Conservation (phyloP, 1,284 basidiomycete genomes). For the Meripilus lineatus region DNA sequence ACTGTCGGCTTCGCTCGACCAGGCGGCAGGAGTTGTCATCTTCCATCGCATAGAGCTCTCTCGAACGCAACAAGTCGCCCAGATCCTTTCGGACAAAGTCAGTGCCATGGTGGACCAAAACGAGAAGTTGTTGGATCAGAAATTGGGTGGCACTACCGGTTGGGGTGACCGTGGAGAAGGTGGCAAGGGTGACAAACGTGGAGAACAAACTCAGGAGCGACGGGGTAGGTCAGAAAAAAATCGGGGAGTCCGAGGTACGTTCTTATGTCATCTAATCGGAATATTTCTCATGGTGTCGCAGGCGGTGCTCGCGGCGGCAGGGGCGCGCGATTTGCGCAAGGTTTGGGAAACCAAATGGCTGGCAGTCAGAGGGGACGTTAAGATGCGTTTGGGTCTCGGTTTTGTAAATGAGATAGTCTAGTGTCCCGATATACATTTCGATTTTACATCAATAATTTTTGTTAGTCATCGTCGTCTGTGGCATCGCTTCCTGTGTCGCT, state of each 20-base stretch:
- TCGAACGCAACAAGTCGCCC: slow-evolving; percentile 86
- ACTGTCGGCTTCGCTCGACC: slow-evolving; percentile 89
- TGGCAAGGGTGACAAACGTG: slow-evolving; percentile 71
- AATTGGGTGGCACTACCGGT: slow-evolving; percentile 66
- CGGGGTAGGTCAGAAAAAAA: slow-evolving; percentile 64
- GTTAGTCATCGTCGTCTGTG: background rate
- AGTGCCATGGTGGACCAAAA: slow-evolving; percentile 90
- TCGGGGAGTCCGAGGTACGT: slow-evolving; percentile 48
- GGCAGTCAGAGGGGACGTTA: slow-evolving; percentile 28
- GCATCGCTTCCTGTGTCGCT: slow-evolving; percentile 10
- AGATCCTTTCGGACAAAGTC: slow-evolving; percentile 86
- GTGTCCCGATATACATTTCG: too few species aligned
- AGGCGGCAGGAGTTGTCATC: slow-evolving; percentile 80
- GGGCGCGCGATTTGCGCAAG: slow-evolving; percentile 73
- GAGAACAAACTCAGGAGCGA: slow-evolving; percentile 71
- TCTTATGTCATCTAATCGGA: background rate
- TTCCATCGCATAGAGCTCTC: slow-evolving; percentile 89
- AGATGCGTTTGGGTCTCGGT: too few species aligned
- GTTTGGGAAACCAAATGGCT: slow-evolving; percentile 74
- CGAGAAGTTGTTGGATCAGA: slow-evolving; percentile 90
- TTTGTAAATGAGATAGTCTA: too few species aligned
- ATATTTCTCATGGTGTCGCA: slow-evolving; percentile 17
- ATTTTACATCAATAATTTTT: background rate
- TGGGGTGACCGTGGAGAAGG: slow-evolving; percentile 72
- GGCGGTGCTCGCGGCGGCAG: slow-evolving; percentile 61